Conservation (phyloP, 805 yeast species). For the Schwanniomyces pseudopolymorphus region DNA sequence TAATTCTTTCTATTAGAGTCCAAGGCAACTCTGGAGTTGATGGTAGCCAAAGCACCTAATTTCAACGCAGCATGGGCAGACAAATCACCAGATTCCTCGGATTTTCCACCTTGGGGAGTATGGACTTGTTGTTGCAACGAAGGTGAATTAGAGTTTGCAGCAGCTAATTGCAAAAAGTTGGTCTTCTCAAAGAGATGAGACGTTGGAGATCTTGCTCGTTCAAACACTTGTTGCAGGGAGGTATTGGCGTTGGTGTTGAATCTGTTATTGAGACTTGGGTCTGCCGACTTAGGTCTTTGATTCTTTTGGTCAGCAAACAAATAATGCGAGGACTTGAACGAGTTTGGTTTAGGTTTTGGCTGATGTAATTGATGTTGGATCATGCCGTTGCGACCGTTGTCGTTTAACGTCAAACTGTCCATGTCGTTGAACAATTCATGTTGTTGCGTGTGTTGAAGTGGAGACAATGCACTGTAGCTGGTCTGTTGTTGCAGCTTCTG, state of each 20-base stretch:
- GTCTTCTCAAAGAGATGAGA: slow-evolving; percentile 45
- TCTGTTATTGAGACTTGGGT: slow-evolving; percentile 31
- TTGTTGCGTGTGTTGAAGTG: slow-evolving; percentile 10
- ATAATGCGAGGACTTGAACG: slow-evolving; percentile 15
- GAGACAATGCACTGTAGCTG: slow-evolving; percentile 6
- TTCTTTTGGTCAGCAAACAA: slow-evolving; percentile 17
- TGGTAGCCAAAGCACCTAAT: slow-evolving; percentile 66
- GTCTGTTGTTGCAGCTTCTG: slow-evolving; percentile 1
- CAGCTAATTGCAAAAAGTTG: slow-evolving; percentile 39
- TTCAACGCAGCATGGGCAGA: slow-evolving; percentile 49
- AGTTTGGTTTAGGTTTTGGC: slow-evolving; percentile 41
- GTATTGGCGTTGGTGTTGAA: slow-evolving; percentile 7
- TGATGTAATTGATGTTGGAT: slow-evolving; percentile 26
- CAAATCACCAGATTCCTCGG: slow-evolving; percentile 24
- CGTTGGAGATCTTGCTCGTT: slow-evolving; percentile 40
- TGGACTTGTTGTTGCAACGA: slow-evolving; percentile 14
- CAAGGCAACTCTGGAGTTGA: slow-evolving; percentile 53
- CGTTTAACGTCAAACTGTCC: slow-evolving; percentile 15
- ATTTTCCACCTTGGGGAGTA: slow-evolving; percentile 11
- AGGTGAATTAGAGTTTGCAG: slow-evolving; percentile 21
- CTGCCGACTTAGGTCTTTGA: slow-evolving; percentile 48
- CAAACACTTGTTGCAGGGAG: slow-evolving; percentile 22
- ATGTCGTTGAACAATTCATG: slow-evolving; percentile 15
- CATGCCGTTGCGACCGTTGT: slow-evolving; percentile 4
- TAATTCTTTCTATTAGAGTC: slow-evolving; percentile 38